phyloP scores from a whole-genome alignment of 352 stramenopile species.

The Nothophytophthora sp. region DNA sequence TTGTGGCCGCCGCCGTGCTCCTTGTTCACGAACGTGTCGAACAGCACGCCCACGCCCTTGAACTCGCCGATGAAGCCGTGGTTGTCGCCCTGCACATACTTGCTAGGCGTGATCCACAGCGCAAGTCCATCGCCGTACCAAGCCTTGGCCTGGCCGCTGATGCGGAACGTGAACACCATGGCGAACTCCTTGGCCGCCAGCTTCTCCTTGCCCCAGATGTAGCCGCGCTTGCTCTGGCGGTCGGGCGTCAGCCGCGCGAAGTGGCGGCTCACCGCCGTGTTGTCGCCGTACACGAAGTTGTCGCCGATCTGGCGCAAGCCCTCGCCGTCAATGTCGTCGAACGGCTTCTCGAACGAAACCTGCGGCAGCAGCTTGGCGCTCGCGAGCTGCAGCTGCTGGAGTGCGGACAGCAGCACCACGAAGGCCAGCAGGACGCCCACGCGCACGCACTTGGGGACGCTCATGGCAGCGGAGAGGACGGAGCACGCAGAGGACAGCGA shows the following conservation, averaged over 20 bases:
- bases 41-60: constrained; percentile 74
- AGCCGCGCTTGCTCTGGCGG: constrained; percentile 73
- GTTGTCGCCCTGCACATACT: constrained; percentile 67
- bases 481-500: constrained; percentile 2
- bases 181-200: constrained; percentile 68
- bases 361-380: constrained; percentile 40
- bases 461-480: constrained; percentile 24
- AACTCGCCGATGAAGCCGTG: constrained; percentile 82
- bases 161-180: constrained; percentile 81
- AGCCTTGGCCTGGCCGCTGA: constrained; percentile 71
- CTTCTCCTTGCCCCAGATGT: constrained; percentile 75
- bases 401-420: constrained; percentile 14
- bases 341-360: constrained; percentile 82
- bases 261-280: constrained; percentile 74
- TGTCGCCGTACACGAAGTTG: constrained; percentile 62
- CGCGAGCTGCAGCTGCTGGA: constrained; percentile 17
- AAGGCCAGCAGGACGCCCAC: constrained; percentile 20
- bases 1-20: constrained; percentile 81
- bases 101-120: constrained; percentile 75
- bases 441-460: constrained; percentile 9
- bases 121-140: constrained; percentile 83
- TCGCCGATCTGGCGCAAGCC: constrained; percentile 55
- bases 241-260: constrained; percentile 83
- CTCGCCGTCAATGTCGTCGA: constrained; percentile 67
- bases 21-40: constrained; percentile 87